A percentile compares a stretch with the other conserved stretches of the same genome.
phyloP scores from a whole-genome alignment of 2,329 filamentous ascomycete genomes.

The Magnaporthiopsis incrustans region DNA sequence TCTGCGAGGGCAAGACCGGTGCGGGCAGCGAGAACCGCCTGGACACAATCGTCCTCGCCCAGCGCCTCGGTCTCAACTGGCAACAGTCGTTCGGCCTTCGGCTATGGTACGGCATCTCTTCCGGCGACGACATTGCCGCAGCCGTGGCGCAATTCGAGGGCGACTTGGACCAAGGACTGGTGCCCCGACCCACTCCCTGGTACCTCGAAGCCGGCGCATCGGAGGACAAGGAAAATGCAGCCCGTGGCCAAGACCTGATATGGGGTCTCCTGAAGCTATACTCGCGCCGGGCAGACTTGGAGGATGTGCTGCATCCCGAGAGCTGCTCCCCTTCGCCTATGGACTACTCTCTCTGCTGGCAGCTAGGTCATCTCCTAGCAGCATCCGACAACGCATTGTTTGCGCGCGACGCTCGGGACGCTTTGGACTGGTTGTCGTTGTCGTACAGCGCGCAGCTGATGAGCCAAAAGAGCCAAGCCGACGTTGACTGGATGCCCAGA shows the following conservation, averaged over 20 bases:
- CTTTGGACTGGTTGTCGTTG: constrained; percentile 50
- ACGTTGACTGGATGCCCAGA: too few relatives aligned
- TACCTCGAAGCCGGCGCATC: constrained; percentile 51
- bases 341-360: constrained; percentile 73
- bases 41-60: constrained; percentile 71
- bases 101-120: constrained; percentile 75
- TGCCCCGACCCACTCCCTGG: constrained; percentile 66
- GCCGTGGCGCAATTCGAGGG: constrained; percentile 67
- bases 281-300: constrained; percentile 52
- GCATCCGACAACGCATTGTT: constrained; percentile 46
- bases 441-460: constrained; percentile 13
- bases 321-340: constrained; percentile 69
- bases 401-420: constrained; percentile 60
- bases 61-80: constrained; percentile 84
- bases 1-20: constrained; percentile 67
- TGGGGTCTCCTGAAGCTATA: constrained; percentile 85
- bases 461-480: constrained; percentile 14
- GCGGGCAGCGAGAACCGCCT: constrained; percentile 72
- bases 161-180: constrained; percentile 63
- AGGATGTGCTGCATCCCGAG: constrained; percentile 66
- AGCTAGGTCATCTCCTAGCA: constrained; percentile 63
- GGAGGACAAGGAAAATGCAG: constrained; percentile 47
- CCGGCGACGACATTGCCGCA: constrained; percentile 59
- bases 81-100: constrained; percentile 85
- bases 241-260: constrained; percentile 65